Evolutionary conservation across 371 early-diverging fungal species (phyloP).

Genomic region (Phascolomyces articulosus): DNA sequence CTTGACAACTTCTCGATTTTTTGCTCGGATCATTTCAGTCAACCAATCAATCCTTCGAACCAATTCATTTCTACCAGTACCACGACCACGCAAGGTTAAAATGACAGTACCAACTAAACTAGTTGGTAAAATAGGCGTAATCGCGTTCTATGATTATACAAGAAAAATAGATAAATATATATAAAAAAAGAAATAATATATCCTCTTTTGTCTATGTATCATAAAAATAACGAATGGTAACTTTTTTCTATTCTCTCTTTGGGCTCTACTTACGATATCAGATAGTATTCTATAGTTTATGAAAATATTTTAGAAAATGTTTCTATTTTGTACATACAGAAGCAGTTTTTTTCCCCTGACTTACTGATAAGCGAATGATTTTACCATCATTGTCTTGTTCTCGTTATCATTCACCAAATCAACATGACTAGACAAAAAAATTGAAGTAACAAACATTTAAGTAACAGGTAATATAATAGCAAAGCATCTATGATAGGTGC

Average conservation of each 20-base stretch:
- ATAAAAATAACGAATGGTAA: too few relatives aligned
- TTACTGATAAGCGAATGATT: constrained; percentile 56
- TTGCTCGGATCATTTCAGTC: constrained; percentile 60
- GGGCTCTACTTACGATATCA: constrained; percentile 61
- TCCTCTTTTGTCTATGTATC: too few relatives aligned
- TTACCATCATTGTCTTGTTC: constrained; percentile 33
- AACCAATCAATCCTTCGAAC: constrained; percentile 81
- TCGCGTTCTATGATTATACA: constrained; percentile 63
- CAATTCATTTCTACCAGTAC: constrained; percentile 79
- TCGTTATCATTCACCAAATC: constrained; percentile 22
- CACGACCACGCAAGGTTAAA: constrained; percentile 80
- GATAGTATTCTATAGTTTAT: constrained; percentile 53
- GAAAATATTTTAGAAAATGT: background rate
- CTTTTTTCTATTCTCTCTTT: too few relatives aligned
- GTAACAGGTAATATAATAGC: background rate
- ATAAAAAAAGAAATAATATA: too few relatives aligned
- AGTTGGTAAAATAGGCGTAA: constrained; percentile 82
- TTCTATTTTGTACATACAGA: background rate
- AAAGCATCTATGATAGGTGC: background rate
- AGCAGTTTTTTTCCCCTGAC: too few relatives aligned
- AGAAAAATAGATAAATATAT: too few relatives aligned
- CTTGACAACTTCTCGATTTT: constrained; percentile 81
- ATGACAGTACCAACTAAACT: constrained; percentile 82
- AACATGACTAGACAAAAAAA: constrained; percentile 24
- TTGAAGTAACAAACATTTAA: too few relatives aligned